Conservation (phyloP, 108 stramenopile genomes). For the Licmophora abbreviata region DNA sequence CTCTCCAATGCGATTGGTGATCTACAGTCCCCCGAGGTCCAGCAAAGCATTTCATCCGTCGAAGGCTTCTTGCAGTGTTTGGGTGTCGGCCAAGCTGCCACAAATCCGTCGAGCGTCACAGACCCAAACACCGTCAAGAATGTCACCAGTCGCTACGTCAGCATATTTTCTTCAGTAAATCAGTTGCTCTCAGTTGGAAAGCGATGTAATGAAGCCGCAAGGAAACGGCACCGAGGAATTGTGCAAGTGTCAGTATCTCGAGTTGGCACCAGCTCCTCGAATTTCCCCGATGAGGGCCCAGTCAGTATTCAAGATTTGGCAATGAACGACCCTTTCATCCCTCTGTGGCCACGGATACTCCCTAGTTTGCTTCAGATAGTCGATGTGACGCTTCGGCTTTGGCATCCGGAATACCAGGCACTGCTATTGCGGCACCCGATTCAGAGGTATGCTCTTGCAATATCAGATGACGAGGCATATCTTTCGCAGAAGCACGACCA, state of each 20-base stretch:
- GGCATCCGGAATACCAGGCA: slow-evolving; percentile 66
- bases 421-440: slow-evolving; percentile 47
- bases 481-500: slow-evolving; percentile 62
- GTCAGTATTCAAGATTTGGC: slow-evolving; percentile 72
- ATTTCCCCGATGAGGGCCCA: slow-evolving; percentile 77
- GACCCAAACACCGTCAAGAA: slow-evolving; percentile 55
- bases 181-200: slow-evolving; percentile 81
- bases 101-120: slow-evolving; percentile 52
- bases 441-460: slow-evolving; percentile 74
- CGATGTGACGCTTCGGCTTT: slow-evolving; percentile 55
- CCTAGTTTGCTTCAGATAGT: slow-evolving; percentile 49
- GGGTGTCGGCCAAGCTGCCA: slow-evolving; percentile 54
- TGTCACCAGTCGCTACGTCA: slow-evolving; percentile 38
- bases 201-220: slow-evolving; percentile 79
- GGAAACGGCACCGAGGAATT: slow-evolving; percentile 44
- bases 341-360: slow-evolving; percentile 76
- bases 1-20: slow-evolving; percentile 55
- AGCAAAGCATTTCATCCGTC: slow-evolving; percentile 44
- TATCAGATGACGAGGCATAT: slow-evolving; percentile 86
- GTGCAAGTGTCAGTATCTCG: background rate
- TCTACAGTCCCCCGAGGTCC: slow-evolving; percentile 40
- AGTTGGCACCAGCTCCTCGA: slow-evolving; percentile 12
- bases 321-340: slow-evolving; percentile 79
- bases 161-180: slow-evolving; percentile 71
- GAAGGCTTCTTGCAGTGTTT: slow-evolving; percentile 47